phyloP scores from a whole-genome alignment of 306 rosid genomes.

The Senna tora region DNA sequence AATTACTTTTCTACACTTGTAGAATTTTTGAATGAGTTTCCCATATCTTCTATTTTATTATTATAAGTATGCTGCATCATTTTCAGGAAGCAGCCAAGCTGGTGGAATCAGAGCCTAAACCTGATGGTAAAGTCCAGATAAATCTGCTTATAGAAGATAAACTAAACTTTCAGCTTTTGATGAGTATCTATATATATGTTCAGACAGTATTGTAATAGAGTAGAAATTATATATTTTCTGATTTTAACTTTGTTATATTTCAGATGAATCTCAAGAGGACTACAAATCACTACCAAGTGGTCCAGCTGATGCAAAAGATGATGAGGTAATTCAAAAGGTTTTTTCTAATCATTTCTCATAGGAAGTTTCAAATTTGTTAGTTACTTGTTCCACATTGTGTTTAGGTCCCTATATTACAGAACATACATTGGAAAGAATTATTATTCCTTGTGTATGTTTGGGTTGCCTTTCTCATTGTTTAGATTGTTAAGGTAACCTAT shows the following conservation, averaged over 20 bases:
- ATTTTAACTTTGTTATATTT: slow-evolving; percentile 20
- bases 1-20: not conserved
- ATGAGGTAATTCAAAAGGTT: slow-evolving; percentile 52
- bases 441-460: slow-evolving; percentile 68
- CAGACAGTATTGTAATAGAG: no score
- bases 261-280: slow-evolving; percentile 60
- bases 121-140: slow-evolving; percentile 50
- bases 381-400: slow-evolving; percentile 18
- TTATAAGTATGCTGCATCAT: slow-evolving; percentile 24
- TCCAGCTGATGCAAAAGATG: slow-evolving; percentile 61
- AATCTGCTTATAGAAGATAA: slow-evolving; percentile 19
- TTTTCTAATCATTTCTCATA: not conserved
- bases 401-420: slow-evolving; percentile 56
- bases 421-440: slow-evolving; percentile 73
- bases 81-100: slow-evolving; percentile 71
- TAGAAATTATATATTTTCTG: not conserved
- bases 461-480: slow-evolving; percentile 76
- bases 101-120: slow-evolving; percentile 58
- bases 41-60: slow-evolving; percentile 14
- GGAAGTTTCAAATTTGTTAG: not conserved
- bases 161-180: no score
- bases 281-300: slow-evolving; percentile 68
- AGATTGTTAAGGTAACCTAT: slow-evolving; percentile 69
- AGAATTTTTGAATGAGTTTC: slow-evolving; percentile 16
- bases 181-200: no score